Conservation (phyloP, 2,329 filamentous ascomycete species). For the Calonectria crousiana region DNA sequence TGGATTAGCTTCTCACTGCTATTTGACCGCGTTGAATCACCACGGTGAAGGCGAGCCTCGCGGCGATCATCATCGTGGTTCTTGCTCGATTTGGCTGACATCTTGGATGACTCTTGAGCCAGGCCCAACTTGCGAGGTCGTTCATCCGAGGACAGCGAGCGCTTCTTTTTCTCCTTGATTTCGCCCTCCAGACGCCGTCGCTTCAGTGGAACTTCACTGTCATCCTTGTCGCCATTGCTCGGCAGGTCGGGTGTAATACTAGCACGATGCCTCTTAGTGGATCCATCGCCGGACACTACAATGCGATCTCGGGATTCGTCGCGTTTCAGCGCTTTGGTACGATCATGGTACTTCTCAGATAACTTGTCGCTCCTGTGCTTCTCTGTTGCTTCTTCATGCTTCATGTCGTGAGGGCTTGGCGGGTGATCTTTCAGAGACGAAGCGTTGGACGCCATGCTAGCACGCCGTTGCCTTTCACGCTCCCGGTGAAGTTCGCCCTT, state of each 20-base stretch:
- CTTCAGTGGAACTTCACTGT: slow-evolving; percentile 64
- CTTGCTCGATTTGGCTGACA: slow-evolving; percentile 49
- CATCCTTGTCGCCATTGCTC: slow-evolving; percentile 66
- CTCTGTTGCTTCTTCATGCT: slow-evolving; percentile 62
- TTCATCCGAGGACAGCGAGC: slow-evolving; percentile 59
- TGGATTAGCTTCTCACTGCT: slow-evolving; percentile 63
- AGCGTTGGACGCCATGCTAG: slow-evolving; percentile 68
- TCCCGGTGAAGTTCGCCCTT: slow-evolving; percentile 72
- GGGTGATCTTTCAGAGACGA: slow-evolving; percentile 64
- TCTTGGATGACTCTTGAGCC: slow-evolving; percentile 56
- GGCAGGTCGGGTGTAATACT: slow-evolving; percentile 69
- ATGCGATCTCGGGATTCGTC: slow-evolving; percentile 70
- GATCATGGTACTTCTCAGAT: slow-evolving; percentile 69
- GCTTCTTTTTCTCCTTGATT: slow-evolving; percentile 62
- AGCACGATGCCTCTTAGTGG: slow-evolving; percentile 69
- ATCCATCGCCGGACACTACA: slow-evolving; percentile 62
- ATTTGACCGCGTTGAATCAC: slow-evolving; percentile 55
- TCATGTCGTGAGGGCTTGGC: slow-evolving; percentile 64
- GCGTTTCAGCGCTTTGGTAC: slow-evolving; percentile 71
- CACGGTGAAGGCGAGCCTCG: slow-evolving; percentile 55
- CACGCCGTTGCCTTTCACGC: slow-evolving; percentile 68
- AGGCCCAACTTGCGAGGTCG: slow-evolving; percentile 57
- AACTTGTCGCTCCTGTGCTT: slow-evolving; percentile 54
- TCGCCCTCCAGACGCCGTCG: slow-evolving; percentile 69
- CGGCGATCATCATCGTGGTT: slow-evolving; percentile 56